A percentile compares a stretch with the other conserved stretches of the same genome.
Evolutionary conservation across 495 filamentous ascomycete species (phyloP).

Genomic region (Penicillium macrosclerotiorum): DNA sequence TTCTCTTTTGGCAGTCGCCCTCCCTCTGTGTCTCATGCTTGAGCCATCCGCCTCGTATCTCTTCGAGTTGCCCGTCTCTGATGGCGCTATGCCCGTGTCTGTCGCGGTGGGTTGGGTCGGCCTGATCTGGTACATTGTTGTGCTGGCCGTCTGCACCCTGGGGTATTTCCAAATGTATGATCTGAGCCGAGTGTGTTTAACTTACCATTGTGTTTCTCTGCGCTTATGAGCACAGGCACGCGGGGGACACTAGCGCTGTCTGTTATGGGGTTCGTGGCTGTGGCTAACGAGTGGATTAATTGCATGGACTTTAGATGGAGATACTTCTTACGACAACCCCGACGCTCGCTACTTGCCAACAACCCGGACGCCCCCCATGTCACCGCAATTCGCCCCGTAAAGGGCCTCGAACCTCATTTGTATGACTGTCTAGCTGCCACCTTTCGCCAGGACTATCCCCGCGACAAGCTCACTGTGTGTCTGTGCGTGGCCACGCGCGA

Average conservation of each 20-base stretch:
- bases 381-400: slow-evolving; percentile 89
- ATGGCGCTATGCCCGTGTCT: slow-evolving; percentile 36
- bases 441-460: slow-evolving; percentile 80
- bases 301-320: slow-evolving; percentile 40
- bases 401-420: slow-evolving; percentile 85
- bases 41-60: slow-evolving; percentile 27
- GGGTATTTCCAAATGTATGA: slow-evolving; percentile 61
- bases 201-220: slow-evolving; percentile 5
- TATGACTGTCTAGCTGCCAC: slow-evolving; percentile 93
- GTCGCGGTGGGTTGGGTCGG: slow-evolving; percentile 46
- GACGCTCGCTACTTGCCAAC: slow-evolving; percentile 28
- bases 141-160: slow-evolving; percentile 54
- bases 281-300: slow-evolving; percentile 13
- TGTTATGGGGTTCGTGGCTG: background rate
- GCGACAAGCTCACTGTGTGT: slow-evolving; percentile 71
- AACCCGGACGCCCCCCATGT: slow-evolving; percentile 64
- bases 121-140: slow-evolving; percentile 58
- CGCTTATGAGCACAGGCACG: background rate
- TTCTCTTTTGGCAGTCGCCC: slow-evolving; percentile 7
- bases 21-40: slow-evolving; percentile 35
- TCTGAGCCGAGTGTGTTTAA: background rate
- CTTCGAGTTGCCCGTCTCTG: slow-evolving; percentile 27
- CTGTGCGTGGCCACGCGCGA: slow-evolving; percentile 76
- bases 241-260: slow-evolving; percentile 4
- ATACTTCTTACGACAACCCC: slow-evolving; percentile 41